Percentiles rank a stretch among this genome's conserved stretches.
Evolutionary conservation across 2,329 filamentous ascomycete species (phyloP).

Genomic region (Zasmidium cellare): DNA sequence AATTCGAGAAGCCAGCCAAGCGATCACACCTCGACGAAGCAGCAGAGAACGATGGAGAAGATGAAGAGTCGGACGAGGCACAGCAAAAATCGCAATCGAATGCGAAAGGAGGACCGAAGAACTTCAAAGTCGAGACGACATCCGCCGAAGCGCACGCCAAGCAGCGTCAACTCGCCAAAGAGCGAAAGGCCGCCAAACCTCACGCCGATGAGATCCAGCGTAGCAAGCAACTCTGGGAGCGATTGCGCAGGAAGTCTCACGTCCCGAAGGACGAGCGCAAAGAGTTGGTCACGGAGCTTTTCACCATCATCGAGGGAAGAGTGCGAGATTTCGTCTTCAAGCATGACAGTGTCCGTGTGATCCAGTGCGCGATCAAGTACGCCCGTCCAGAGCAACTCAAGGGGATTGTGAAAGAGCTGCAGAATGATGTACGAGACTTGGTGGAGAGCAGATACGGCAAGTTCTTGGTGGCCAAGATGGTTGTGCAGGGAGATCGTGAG

Average conservation of each 20-base stretch:
- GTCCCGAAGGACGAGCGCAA: conserved; percentile 87
- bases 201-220: conserved; percentile 85
- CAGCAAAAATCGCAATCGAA: conserved; percentile 17
- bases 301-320: conserved; percentile 83
- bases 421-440: conserved; percentile 78
- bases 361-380: conserved; percentile 97
- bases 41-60: conserved; percentile 28
- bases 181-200: conserved; percentile 90
- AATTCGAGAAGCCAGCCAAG: conserved; percentile 28
- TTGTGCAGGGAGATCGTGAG: conserved; percentile 86
- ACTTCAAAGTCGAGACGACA: conserved; percentile 56
- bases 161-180: conserved; percentile 82
- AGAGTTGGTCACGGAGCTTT: conserved; percentile 83
- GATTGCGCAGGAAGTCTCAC: conserved; percentile 86
- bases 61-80: conserved; percentile 16
- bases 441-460: conserved; percentile 97
- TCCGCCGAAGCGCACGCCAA: conserved; percentile 86
- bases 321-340: conserved; percentile 97
- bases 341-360: conserved; percentile 93
- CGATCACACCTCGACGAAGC: conserved; percentile 28
- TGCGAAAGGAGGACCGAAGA: conserved; percentile 27
- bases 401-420: conserved; percentile 82
- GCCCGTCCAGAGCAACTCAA: conserved; percentile 80
- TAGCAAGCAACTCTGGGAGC: conserved; percentile 97
- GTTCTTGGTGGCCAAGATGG: conserved; percentile 91